A percentile compares a stretch with the other conserved stretches of the same genome.
Evolutionary conservation across 129 eudicot genomes (phyloP).

Genomic region (Oenanthe sinensis): DNA sequence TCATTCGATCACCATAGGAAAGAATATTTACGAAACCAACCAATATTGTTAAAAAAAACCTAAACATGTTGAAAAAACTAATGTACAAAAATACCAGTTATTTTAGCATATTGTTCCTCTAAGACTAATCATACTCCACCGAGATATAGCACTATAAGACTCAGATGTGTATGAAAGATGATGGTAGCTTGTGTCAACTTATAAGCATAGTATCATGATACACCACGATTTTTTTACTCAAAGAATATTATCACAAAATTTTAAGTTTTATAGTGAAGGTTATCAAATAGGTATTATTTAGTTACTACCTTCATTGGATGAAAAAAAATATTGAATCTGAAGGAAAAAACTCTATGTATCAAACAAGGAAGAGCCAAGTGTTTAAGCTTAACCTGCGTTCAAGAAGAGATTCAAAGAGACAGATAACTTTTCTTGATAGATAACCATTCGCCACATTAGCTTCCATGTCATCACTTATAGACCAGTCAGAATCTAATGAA

Average conservation of each 20-base stretch:
- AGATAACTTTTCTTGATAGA: constrained; percentile 48
- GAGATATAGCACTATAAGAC: neutral
- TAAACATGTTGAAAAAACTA: neutral
- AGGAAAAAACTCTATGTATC: neutral
- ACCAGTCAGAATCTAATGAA: constrained; percentile 34
- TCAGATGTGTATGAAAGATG: neutral
- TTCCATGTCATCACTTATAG: constrained; percentile 18
- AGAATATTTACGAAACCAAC: neutral
- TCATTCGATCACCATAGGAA: neutral
- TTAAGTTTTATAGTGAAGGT: neutral
- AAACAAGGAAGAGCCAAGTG: neutral
- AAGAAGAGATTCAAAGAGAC: constrained; percentile 61
- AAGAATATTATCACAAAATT: neutral
- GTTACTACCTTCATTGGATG: neutral
- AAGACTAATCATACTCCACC: neutral
- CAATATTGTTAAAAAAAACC: neutral
- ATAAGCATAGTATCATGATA: neutral
- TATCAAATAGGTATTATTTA: neutral
- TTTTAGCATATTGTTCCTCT: neutral
- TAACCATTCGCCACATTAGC: constrained; percentile 36
- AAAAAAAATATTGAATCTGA: neutral
- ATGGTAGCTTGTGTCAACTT: neutral
- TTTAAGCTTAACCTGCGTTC: constrained; percentile 54
- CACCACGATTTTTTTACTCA: neutral
- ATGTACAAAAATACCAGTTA: neutral